A percentile compares a stretch with the other conserved stretches of the same genome.
Conservation (phyloP, 768 basidiomycete species). For the Tylopilus vinaceipallidus region DNA sequence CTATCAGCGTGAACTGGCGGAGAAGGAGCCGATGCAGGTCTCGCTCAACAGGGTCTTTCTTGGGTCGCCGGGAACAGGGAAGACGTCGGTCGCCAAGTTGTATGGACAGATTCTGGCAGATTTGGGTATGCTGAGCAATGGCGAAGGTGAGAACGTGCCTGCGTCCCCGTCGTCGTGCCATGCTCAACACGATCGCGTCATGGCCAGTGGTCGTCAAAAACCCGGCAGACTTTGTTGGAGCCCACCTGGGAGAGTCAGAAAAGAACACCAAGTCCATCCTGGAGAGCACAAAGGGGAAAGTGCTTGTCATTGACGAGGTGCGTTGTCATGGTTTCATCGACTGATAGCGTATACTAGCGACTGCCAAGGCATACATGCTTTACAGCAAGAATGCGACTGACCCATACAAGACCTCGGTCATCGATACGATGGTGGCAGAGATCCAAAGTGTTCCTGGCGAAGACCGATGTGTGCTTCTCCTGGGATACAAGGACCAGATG, state of each 20-base stretch:
- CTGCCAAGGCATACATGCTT: constrained; percentile 65
- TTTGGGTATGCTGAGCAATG: constrained; percentile 63
- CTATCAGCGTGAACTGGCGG: constrained; percentile 57
- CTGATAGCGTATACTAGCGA: neutral
- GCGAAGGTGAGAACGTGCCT: constrained; percentile 51
- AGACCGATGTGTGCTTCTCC: constrained; percentile 63
- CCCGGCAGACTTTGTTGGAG: constrained; percentile 66
- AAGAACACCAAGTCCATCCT: constrained; percentile 64
- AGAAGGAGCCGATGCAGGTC: constrained; percentile 49
- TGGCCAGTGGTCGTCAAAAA: constrained; percentile 61
- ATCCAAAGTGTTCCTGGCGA: constrained; percentile 69
- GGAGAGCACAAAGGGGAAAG: constrained; percentile 57
- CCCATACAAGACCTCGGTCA: constrained; percentile 63
- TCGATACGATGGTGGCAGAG: constrained; percentile 75
- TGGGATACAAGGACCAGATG: constrained; percentile 69
- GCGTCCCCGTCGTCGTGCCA: too few species aligned
- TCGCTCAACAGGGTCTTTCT: constrained; percentile 67
- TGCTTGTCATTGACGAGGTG: constrained; percentile 72
- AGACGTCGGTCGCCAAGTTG: constrained; percentile 67
- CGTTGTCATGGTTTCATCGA: neutral
- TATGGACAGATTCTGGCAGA: constrained; percentile 66
- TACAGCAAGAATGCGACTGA: constrained; percentile 46
- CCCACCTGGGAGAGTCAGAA: constrained; percentile 58
- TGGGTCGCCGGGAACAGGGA: constrained; percentile 70
- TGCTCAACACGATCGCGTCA: too few species aligned